Conservation (phyloP, 2,329 filamentous ascomycete species). For the Pyricularia sp. region DNA sequence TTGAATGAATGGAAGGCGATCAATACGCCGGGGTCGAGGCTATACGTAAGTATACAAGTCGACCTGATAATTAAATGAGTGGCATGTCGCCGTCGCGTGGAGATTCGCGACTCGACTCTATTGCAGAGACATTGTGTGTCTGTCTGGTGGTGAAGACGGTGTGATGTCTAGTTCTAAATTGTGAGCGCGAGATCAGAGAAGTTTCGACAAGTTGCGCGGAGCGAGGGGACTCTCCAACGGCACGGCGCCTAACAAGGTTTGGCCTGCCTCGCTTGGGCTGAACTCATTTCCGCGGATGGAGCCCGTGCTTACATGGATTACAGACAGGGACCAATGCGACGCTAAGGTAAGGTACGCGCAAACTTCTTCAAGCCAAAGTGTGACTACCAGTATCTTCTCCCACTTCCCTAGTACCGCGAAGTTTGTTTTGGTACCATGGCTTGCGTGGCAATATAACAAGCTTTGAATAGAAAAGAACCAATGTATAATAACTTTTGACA, state of each 20-base stretch:
- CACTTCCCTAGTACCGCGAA: background rate
- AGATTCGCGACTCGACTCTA: background rate
- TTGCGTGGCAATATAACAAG: background rate
- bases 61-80: conserved; percentile 1
- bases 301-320: background rate
- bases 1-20: background rate
- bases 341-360: background rate
- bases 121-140: background rate
- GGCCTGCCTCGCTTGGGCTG: background rate
- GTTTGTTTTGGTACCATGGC: background rate
- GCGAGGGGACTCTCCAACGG: background rate
- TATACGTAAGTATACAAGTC: background rate
- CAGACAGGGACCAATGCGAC: background rate
- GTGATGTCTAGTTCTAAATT: background rate
- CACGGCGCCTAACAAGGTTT: background rate
- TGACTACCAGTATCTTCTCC: background rate
- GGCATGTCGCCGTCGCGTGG: conserved; percentile 1
- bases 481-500: no score
- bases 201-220: background rate
- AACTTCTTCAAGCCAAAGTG: background rate
- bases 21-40: background rate
- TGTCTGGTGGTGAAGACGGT: background rate
- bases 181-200: background rate
- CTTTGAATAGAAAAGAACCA: background rate
- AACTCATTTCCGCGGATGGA: background rate